These are phyloP conservation scores for Acmispon strigosus DNA, from an alignment of 306 rosid genomes.

Conservation along the genomic window DNA sequence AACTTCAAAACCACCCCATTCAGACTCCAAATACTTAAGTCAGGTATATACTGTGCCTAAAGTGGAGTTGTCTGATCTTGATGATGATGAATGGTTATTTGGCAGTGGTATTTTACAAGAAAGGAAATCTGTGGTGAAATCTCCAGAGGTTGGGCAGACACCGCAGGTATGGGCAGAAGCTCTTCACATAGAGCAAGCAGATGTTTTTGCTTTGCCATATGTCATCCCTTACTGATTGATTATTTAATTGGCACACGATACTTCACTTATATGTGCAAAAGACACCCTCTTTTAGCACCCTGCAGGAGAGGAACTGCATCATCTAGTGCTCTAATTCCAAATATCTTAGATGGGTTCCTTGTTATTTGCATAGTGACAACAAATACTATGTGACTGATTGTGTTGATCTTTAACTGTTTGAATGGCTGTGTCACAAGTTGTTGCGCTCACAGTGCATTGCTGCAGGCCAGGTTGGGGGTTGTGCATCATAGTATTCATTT, in stretches of 20 bases:
- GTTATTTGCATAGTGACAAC: conserved; percentile 26
- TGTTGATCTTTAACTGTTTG: conserved; percentile 7
- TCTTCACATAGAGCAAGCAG: conserved; percentile 56
- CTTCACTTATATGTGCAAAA: conserved; percentile 23
- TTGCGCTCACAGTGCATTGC: conserved; percentile 19
- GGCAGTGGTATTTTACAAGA: conserved; percentile 32
- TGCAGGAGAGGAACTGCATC: conserved; percentile 19
- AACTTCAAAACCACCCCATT: conserved; percentile 57
- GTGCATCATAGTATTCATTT: conserved; percentile 36
- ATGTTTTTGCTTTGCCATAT: conserved; percentile 72
- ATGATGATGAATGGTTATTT: conserved; percentile 74
- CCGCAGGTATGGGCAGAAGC: conserved; percentile 84
- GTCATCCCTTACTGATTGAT: conserved; percentile 74
- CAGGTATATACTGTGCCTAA: conserved; percentile 62
- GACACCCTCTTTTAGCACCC: conserved; percentile 22
- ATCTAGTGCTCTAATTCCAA: conserved; percentile 21
- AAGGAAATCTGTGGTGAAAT: conserved; percentile 33
- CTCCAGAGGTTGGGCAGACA: conserved; percentile 34
- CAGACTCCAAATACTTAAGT: conserved; percentile 58
- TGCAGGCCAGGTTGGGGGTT: conserved; percentile 21
- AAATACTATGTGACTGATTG: conserved; percentile 21
- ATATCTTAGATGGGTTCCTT: conserved; percentile 27
- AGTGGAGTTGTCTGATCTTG: conserved; percentile 44
- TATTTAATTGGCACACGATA: conserved; percentile 22
- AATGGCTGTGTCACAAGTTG: conserved; percentile 6